Evolutionary conservation across 108 stramenopile species (phyloP), one percentile per base, ranked within the genome.

Genomic region (Cyclotella cryptica): DNA sequence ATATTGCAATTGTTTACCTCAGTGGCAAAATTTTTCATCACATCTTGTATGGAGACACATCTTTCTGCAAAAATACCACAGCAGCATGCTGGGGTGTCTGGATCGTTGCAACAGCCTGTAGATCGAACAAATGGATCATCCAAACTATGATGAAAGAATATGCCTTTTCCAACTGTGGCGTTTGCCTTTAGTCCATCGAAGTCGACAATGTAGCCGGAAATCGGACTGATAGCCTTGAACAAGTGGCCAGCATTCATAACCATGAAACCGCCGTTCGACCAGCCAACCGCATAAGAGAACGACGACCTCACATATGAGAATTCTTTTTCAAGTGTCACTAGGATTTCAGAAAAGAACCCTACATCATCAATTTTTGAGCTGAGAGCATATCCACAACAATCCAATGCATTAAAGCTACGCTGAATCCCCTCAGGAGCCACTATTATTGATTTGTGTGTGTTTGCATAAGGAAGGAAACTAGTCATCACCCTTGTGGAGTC

Each of bases 211-310:
- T 74, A 41, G 4, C 88, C 88, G 3, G 86, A 79, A 62, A 89
- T 82, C 8, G 88, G 88, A 42, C 81, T 84, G 30, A 89, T 85
- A 0, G 81, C 81, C 14, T 84, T 77, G 75, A 89, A 89, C 40
- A 89, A 58, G 1, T 52, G 11, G 29, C 86, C 81, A n/a, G 86
- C 81, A 76, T 78, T 43, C 54, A 70, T 78, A 10, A 87, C 84
- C 86, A 89, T 83, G 54, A 77, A 89, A 10, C 86, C 88, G n/a
- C 88, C 88, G 63, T 89, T 89, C 22, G 78, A 80, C 88, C 88
- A 89, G 22, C 88, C 88, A 28, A 85, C 62, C 0, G 66, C 88
- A 69, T 89, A 89, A 10, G 76, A 74, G 42, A 72, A 29, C 24
- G 77, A 28, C 22, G 74, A 40, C 0, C 75, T 61, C 0, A 87